Conservation (phyloP, 2,329 filamentous ascomycete species). For the Whalleya microplaca region DNA sequence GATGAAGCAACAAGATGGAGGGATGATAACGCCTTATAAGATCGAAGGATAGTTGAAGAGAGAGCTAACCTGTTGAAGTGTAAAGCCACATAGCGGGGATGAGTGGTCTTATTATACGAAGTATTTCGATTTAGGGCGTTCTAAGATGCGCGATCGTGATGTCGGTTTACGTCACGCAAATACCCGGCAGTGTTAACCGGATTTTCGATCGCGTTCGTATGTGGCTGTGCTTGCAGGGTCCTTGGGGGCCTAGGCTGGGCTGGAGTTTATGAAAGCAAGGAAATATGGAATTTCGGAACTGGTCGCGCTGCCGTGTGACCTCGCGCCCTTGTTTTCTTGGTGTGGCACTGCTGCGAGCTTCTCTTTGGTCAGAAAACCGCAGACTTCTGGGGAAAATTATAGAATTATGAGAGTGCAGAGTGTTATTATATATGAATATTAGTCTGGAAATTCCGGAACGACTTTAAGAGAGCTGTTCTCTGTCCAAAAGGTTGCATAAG, state of each 20-base stretch:
- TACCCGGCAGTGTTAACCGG: conserved; percentile 24
- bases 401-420: too few relatives aligned
- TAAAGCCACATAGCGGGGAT: conserved; percentile 34
- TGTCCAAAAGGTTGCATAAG: background rate
- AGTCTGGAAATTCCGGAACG: background rate
- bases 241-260: background rate
- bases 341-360: background rate
- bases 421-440: background rate
- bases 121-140: background rate
- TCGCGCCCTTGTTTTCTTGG: background rate
- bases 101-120: conserved; percentile 27
- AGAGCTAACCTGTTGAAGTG: conserved; percentile 35
- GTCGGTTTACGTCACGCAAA: conserved; percentile 24
- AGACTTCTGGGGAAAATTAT: too few relatives aligned
- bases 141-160: conserved; percentile 14
- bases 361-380: too few relatives aligned
- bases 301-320: background rate
- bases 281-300: background rate
- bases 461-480: background rate
- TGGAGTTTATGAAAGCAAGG: background rate
- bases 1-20: conserved; percentile 6
- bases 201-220: conserved; percentile 22
- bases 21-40: background rate
- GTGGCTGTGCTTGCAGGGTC: conserved; percentile 1
- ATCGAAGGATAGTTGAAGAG: background rate